Conservation (phyloP, 2,329 filamentous ascomycete genomes). For the Penicillium sp. region DNA sequence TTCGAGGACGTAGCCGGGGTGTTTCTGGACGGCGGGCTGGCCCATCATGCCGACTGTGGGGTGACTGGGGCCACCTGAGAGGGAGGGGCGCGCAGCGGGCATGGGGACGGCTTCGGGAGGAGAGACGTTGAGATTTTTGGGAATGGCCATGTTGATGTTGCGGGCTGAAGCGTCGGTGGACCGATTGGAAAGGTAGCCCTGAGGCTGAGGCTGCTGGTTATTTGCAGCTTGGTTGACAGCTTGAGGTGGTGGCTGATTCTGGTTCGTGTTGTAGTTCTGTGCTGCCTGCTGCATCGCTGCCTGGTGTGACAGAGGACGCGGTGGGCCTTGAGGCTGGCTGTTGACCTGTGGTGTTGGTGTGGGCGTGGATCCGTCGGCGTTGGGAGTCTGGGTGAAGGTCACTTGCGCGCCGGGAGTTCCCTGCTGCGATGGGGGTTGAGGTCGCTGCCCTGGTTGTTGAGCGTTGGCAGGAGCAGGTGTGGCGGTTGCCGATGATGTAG, state of each 20-base stretch:
- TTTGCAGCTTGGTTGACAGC: slow-evolving; percentile 28
- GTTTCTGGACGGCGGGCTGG: slow-evolving; percentile 76
- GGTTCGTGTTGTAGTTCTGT: slow-evolving; percentile 37
- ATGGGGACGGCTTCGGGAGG: slow-evolving; percentile 70
- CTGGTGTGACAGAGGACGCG: slow-evolving; percentile 43
- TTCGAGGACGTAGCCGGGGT: slow-evolving; percentile 79
- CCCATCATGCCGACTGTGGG: slow-evolving; percentile 76
- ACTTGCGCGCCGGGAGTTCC: slow-evolving; percentile 27
- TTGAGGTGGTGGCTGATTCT: slow-evolving; percentile 21
- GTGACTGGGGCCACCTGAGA: slow-evolving; percentile 69
- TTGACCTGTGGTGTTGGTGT: slow-evolving; percentile 29
- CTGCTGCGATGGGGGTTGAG: slow-evolving; percentile 29
- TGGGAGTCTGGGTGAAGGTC: slow-evolving; percentile 29
- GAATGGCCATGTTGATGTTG: slow-evolving; percentile 69
- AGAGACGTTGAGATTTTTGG: slow-evolving; percentile 69
- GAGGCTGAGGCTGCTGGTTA: slow-evolving; percentile 40
- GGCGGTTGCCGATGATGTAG: slow-evolving; percentile 26
- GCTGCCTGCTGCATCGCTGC: slow-evolving; percentile 45
- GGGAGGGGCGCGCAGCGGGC: slow-evolving; percentile 70
- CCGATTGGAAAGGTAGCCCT: slow-evolving; percentile 40
- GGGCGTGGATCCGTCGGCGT: slow-evolving; percentile 31
- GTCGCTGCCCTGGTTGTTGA: slow-evolving; percentile 23
- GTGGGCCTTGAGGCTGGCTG: slow-evolving; percentile 29
- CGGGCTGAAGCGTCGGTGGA: slow-evolving; percentile 38
- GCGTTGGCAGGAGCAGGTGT: slow-evolving; percentile 23